Evolutionary conservation across 2,329 filamentous ascomycete genomes (phyloP).

Genomic region (Sphaerulina populicola): DNA sequence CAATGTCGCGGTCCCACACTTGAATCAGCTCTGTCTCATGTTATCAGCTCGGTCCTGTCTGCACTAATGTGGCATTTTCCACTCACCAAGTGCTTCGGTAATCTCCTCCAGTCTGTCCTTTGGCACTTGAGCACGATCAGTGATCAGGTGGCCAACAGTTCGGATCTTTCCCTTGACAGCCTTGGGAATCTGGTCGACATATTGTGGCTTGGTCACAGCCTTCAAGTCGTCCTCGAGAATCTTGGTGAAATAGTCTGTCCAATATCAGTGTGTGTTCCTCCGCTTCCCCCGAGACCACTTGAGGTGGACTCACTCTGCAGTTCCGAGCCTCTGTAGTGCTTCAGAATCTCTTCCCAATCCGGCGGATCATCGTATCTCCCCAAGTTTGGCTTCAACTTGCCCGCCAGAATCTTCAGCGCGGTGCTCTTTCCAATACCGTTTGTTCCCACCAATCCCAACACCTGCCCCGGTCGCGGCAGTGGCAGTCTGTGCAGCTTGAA

Average conservation of each 20-base stretch:
- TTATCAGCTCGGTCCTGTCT: neutral
- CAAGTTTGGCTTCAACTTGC: conserved; percentile 96
- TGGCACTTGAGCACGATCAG: conserved; percentile 64
- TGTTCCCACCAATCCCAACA: conserved; percentile 91
- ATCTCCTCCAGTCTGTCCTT: conserved; percentile 66
- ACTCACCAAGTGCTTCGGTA: conserved; percentile 60
- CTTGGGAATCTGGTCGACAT: conserved; percentile 95
- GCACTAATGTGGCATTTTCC: conserved; percentile 11
- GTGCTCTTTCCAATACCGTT: conserved; percentile 99
- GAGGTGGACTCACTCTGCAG: conserved; percentile 65
- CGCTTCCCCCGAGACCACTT: conserved; percentile 11
- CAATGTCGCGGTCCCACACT: conserved; percentile 86
- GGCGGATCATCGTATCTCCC: conserved; percentile 92
- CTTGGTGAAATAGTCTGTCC: conserved; percentile 91
- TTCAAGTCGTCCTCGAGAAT: conserved; percentile 94
- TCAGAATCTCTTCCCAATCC: conserved; percentile 98
- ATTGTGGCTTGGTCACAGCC: conserved; percentile 97
- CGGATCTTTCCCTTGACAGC: conserved; percentile 71
- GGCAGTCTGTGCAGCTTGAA: conserved; percentile 98
- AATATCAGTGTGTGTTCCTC: conserved; percentile 17
- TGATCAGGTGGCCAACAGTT: conserved; percentile 69
- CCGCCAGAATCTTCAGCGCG: conserved; percentile 96
- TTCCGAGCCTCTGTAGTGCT: conserved; percentile 95
- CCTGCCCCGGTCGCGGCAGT: conserved; percentile 90
- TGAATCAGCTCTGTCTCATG: conserved; percentile 59